Evolutionary conservation across 768 basidiomycete genomes (phyloP), one percentile per base, ranked within the genome.

Genomic region (Rhizopogon salebrosus): DNA sequence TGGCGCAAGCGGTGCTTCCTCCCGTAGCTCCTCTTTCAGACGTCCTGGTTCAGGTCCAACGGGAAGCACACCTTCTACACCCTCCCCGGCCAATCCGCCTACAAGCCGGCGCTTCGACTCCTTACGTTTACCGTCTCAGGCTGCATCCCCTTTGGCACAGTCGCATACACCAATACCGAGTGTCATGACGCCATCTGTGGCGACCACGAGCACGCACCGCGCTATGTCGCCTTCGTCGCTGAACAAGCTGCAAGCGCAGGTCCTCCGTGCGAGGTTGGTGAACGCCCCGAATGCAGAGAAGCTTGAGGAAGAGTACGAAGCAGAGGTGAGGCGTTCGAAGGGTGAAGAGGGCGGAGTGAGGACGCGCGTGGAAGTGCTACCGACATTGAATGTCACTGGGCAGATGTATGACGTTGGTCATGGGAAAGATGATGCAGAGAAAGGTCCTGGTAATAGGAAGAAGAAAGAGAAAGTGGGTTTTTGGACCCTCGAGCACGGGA

Each of bases 221-320:
- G 77, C 77, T 1, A 62, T 89, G 51, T 88, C 88, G 0, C 84
- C 86, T 2, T 86, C 87, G 1, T 89, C 88, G 14, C 72, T 98
- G 41, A 98, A 99, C 67, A 89, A 84, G 63, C 70, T 99, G 1
- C 95, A 99, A 68, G 95, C 95, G 3, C 87, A 87, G 59, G 94
- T 97, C 2, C 73, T 99, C 8, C 85, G 92, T 34, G 95, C 97
- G 4, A 95, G 89, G 65, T 76, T 99, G 29, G 88, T 89, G 79
- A 84, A 80, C 29, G 77, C 82, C n/a, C 77, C 87, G 1, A 80
- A 92, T 61, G 90, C 93, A 7, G 80, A 78, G 20, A 73, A 76
- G 40, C 72, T 99, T 38, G 92, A 99, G 70, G 75, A 76, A 50
- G 85, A 95, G 70, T 99, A 98, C 58, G 92, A 98, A 50, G 72